Evolutionary conservation across 352 stramenopile species (phyloP).

Genomic region (Globisporangium paroecandrum): DNA sequence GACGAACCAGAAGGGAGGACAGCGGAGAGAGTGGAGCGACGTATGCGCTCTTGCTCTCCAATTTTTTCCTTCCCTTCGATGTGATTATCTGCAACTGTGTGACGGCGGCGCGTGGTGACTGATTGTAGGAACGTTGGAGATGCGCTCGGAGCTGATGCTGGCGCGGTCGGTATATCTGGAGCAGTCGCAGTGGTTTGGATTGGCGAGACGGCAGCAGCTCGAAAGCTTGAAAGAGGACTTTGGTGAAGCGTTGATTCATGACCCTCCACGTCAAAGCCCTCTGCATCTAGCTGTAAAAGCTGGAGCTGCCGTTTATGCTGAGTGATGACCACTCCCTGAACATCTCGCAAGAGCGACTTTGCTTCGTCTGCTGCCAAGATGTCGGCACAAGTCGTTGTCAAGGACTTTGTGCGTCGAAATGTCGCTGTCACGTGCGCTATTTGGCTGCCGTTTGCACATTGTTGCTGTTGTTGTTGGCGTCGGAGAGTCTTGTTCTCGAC

Average conservation of each 20-base stretch:
- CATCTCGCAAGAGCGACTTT: neutral
- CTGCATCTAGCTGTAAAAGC: neutral
- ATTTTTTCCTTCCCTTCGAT: conserved; percentile 4
- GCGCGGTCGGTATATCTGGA: neutral
- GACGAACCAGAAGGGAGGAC: neutral
- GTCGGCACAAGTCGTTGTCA: conserved; percentile 12
- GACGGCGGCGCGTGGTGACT: conserved; percentile 14
- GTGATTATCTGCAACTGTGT: conserved; percentile 20
- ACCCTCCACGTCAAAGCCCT: neutral
- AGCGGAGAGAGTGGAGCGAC: conserved; percentile 13
- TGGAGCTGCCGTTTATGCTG: neutral
- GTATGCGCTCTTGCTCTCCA: conserved; percentile 2
- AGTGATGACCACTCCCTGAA: neutral
- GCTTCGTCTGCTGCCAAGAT: conserved; percentile 14
- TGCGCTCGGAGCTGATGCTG: neutral
- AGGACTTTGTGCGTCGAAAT: conserved; percentile 10
- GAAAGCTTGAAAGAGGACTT: neutral
- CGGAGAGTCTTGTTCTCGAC: conserved; percentile 37
- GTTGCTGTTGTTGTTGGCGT: conserved; percentile 9
- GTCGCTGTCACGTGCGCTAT: neutral
- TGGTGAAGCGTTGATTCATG: neutral
- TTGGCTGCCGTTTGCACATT: neutral
- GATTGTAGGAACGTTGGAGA: conserved; percentile 15
- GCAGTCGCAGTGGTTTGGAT: neutral
- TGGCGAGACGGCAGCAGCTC: conserved; percentile 3